A percentile compares a stretch with the other conserved stretches of the same genome.
phyloP scores from a whole-genome alignment of 2,329 filamentous ascomycete genomes.

The Fusarium drepaniforme region DNA sequence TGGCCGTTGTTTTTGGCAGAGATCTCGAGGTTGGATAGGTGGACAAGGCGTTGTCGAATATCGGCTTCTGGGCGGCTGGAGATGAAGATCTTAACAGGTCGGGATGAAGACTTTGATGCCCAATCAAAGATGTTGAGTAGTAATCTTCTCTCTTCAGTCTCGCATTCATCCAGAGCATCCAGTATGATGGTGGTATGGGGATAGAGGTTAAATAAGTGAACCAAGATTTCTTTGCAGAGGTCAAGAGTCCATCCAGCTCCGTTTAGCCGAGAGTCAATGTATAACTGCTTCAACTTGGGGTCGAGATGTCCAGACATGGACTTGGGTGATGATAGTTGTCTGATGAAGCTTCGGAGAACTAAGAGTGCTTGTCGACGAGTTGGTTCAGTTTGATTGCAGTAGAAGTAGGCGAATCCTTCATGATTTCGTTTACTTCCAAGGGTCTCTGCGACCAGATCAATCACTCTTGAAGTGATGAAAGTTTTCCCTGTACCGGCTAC shows the following conservation, averaged over 20 bases:
- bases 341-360: not conserved
- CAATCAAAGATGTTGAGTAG: not conserved
- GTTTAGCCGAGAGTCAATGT: accelerated
- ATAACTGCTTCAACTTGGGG: not conserved
- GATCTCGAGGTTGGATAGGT: not conserved
- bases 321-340: not conserved
- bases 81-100: not conserved
- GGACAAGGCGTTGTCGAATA: not conserved
- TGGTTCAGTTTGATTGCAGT: not conserved
- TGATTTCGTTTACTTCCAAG: not conserved
- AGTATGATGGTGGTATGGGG: not conserved
- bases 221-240: not conserved
- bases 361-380: not conserved
- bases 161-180: not conserved
- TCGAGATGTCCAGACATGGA: not conserved
- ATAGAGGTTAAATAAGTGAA: not conserved
- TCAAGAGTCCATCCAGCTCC: not conserved
- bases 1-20: not conserved
- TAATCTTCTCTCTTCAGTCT: not conserved
- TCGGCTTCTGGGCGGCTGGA: not conserved
- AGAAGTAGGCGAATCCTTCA: not conserved
- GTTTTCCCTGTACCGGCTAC: not conserved
- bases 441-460: not conserved
- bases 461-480: not conserved
- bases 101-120: too few relatives aligned